Evolutionary conservation across 805 yeast genomes (phyloP).

Genomic region (Saccharomycodes ludwigii): DNA sequence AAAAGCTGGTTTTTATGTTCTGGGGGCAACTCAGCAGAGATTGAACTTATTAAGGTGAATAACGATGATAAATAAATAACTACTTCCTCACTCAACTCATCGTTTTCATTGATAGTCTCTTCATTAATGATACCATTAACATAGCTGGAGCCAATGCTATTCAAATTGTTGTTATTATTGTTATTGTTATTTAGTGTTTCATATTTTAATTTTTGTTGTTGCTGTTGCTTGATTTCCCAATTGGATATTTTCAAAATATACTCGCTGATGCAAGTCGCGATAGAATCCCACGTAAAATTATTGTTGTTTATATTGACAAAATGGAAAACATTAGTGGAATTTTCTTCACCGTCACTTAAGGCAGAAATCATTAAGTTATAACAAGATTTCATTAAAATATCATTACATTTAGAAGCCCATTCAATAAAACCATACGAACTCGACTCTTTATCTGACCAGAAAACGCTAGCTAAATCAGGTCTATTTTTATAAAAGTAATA

Average conservation of each 20-base stretch:
- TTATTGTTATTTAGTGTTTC: constrained; percentile 2
- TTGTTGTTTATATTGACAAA: constrained; percentile 29
- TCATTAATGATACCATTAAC: constrained; percentile 17
- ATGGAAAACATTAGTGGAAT: constrained; percentile 39
- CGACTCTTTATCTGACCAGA: constrained; percentile 60
- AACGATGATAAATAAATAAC: constrained; percentile 63
- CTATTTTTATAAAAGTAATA: constrained; percentile 57
- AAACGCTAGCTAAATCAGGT: constrained; percentile 40
- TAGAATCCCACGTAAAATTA: constrained; percentile 42
- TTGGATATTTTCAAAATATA: constrained; percentile 34
- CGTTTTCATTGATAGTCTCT: constrained; percentile 27
- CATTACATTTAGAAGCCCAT: constrained; percentile 81
- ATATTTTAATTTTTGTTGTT: constrained; percentile 9
- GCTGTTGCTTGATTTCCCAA: constrained; percentile 18
- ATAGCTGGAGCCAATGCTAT: constrained; percentile 9
- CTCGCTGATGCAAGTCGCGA: constrained; percentile 40
- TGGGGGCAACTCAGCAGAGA: constrained; percentile 26
- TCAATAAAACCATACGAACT: constrained; percentile 67
- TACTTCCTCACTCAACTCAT: constrained; percentile 71
- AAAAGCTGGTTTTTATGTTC: constrained; percentile 15
- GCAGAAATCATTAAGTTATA: constrained; percentile 72
- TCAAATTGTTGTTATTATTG: constrained; percentile 10
- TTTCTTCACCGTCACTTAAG: constrained; percentile 46
- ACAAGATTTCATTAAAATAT: constrained; percentile 71
- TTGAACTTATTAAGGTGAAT: constrained; percentile 48